Evolutionary conservation across 805 yeast genomes (phyloP).

Genomic region (Kuraishia molischiana): DNA sequence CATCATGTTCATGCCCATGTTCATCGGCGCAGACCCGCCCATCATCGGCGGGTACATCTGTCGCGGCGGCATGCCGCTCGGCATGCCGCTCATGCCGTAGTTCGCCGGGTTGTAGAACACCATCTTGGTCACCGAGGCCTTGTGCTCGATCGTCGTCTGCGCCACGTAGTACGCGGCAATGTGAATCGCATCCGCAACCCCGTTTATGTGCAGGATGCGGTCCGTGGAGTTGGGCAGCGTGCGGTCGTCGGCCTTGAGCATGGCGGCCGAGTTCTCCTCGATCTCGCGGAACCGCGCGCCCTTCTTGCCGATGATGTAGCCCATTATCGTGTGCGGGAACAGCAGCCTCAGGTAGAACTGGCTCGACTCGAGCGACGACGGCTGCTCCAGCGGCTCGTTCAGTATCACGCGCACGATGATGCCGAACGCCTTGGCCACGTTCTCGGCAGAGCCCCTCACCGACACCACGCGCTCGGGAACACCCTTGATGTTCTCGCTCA

Average conservation of each 20-base stretch:
- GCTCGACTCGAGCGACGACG: slow-evolving; percentile 45
- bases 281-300: slow-evolving; percentile 72
- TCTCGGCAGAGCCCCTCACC: slow-evolving; percentile 66
- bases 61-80: slow-evolving; percentile 9
- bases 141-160: slow-evolving; percentile 55
- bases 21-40: slow-evolving; percentile 1
- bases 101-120: slow-evolving; percentile 52
- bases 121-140: slow-evolving; percentile 45
- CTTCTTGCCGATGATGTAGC: slow-evolving; percentile 69
- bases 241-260: slow-evolving; percentile 62
- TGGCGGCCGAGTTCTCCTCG: slow-evolving; percentile 74
- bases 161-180: slow-evolving; percentile 72
- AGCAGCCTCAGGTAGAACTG: slow-evolving; percentile 50
- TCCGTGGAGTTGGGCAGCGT: slow-evolving; percentile 72
- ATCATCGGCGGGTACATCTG: slow-evolving; percentile 7
- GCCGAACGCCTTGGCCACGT: slow-evolving; percentile 77
- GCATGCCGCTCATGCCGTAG: slow-evolving; percentile 2
- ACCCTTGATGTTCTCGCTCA: slow-evolving; percentile 62
- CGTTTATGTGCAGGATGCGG: slow-evolving; percentile 56
- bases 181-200: slow-evolving; percentile 83
- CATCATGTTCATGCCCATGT: slow-evolving; percentile 5
- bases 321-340: slow-evolving; percentile 73
- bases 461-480: slow-evolving; percentile 68
- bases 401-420: slow-evolving; percentile 55
- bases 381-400: slow-evolving; percentile 56